These are phyloP conservation scores for Aphanomyces euteiches DNA, from an alignment of 352 stramenopile species.

Conservation along the genomic window DNA sequence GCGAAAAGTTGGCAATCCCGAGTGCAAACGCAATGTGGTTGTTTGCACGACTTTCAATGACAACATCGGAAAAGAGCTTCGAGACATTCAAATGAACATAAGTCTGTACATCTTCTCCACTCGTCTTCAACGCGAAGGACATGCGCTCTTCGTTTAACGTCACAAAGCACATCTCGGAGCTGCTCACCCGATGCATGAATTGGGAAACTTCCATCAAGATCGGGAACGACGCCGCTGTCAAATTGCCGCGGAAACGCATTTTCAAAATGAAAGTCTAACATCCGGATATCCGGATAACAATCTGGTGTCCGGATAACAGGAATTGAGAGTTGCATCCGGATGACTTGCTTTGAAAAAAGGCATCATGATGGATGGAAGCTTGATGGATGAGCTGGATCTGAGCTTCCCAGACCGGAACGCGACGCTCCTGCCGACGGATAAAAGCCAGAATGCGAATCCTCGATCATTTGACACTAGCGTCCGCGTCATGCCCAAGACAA, in stretches of 20 bases:
- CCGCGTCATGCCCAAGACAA: conserved; percentile 61
- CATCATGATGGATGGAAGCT: conserved; percentile 8
- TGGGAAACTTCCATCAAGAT: conserved; percentile 74
- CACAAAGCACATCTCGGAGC: conserved; percentile 64
- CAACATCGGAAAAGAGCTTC: conserved; percentile 66
- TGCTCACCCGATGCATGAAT: conserved; percentile 57
- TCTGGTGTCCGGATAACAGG: too few relatives aligned
- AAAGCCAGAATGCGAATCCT: conserved; percentile 2
- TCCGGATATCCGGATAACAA: not conserved
- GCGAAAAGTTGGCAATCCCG: conserved; percentile 67
- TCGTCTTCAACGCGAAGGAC: conserved; percentile 61
- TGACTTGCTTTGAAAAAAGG: too few relatives aligned
- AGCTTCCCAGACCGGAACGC: conserved; percentile 26
- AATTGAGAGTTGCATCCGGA: too few relatives aligned
- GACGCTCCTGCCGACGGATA: conserved; percentile 27
- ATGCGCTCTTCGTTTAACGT: conserved; percentile 64
- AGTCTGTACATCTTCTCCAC: conserved; percentile 71
- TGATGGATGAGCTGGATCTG: conserved; percentile 21
- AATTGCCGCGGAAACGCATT: conserved; percentile 77
- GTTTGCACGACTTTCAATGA: conserved; percentile 66
- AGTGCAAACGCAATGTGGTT: conserved; percentile 81
- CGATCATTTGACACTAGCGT: conserved; percentile 31
- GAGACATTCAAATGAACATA: conserved; percentile 63
- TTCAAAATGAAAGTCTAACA: not conserved
- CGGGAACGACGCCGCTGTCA: conserved; percentile 68